Evolutionary conservation across 129 eudicot species (phyloP).

Genomic region (Dittrichia graveolens): DNA sequence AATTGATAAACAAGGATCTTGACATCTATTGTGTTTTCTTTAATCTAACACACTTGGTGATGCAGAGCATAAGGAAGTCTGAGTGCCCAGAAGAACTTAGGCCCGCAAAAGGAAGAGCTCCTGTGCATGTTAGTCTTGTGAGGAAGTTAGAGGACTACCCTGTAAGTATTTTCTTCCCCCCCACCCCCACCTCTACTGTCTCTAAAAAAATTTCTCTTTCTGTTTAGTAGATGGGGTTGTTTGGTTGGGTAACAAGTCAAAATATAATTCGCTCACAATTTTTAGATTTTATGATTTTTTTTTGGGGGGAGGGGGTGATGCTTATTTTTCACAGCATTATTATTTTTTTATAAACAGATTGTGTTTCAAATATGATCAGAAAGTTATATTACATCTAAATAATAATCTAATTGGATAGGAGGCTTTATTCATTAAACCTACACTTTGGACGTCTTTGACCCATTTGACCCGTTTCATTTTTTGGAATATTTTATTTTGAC

Average conservation of each 20-base stretch:
- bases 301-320: not conserved
- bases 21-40: not conserved
- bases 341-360: not conserved
- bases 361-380: not conserved
- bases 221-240: not conserved
- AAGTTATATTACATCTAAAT: not conserved
- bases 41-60: not conserved
- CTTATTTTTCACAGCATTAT: not conserved
- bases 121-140: slow-evolving; percentile 58
- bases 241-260: not conserved
- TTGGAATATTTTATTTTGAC: too few relatives aligned
- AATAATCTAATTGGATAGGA: not conserved
- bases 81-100: slow-evolving; percentile 86
- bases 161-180: slow-evolving; percentile 40
- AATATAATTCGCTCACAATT: too few relatives aligned
- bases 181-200: not conserved
- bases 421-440: too few relatives aligned
- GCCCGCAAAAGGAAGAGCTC: slow-evolving; percentile 58
- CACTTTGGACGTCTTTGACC: too few relatives aligned
- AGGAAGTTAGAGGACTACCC: slow-evolving; percentile 70
- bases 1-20: not conserved
- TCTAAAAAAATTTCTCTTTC: not conserved
- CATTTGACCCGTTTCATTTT: too few relatives aligned
- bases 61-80: slow-evolving; percentile 71
- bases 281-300: not conserved